These are phyloP conservation scores for Agrocybe praecox DNA, from an alignment of 768 basidiomycete genomes.

Conservation along the genomic window DNA sequence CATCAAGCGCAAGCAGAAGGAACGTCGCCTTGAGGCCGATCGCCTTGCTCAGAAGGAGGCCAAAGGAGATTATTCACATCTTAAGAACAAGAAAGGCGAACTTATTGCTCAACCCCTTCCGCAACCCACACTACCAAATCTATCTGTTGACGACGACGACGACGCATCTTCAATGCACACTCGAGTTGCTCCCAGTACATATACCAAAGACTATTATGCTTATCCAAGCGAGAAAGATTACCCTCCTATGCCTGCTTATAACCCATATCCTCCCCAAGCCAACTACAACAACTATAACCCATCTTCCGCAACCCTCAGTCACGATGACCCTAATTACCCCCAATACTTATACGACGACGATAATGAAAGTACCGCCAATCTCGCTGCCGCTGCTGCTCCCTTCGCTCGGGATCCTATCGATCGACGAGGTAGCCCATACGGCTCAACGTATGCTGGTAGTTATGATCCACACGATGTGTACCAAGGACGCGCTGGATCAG, in stretches of 20 bases:
- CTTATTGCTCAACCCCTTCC: constrained; percentile 78
- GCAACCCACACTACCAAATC: constrained; percentile 92
- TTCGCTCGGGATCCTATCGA: constrained; percentile 49
- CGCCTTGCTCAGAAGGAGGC: constrained; percentile 91
- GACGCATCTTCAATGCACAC: constrained; percentile 60
- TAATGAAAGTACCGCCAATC: constrained; percentile 63
- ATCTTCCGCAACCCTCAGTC: constrained; percentile 56
- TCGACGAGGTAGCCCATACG: constrained; percentile 30
- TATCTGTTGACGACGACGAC: constrained; percentile 85
- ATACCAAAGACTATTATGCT: constrained; percentile 58
- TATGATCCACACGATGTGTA: constrained; percentile 60
- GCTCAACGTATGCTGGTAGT: constrained; percentile 23
- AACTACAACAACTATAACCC: constrained; percentile 58
- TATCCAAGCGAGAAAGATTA: constrained; percentile 57
- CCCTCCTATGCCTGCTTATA: constrained; percentile 81
- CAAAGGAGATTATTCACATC: constrained; percentile 84
- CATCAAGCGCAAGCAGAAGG: constrained; percentile 89
- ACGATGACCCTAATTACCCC: constrained; percentile 46
- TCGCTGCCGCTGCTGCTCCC: constrained; percentile 61
- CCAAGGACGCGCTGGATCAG: constrained; percentile 46
- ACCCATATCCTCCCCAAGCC: constrained; percentile 59
- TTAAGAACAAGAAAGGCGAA: constrained; percentile 93
- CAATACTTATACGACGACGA: constrained; percentile 67
- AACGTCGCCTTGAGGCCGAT: constrained; percentile 79
- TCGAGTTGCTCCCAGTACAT: constrained; percentile 53